Percentiles rank a stretch among this genome's conserved stretches.
Conservation (phyloP, 352 stramenopile species). For the Phytophthora rubi region DNA sequence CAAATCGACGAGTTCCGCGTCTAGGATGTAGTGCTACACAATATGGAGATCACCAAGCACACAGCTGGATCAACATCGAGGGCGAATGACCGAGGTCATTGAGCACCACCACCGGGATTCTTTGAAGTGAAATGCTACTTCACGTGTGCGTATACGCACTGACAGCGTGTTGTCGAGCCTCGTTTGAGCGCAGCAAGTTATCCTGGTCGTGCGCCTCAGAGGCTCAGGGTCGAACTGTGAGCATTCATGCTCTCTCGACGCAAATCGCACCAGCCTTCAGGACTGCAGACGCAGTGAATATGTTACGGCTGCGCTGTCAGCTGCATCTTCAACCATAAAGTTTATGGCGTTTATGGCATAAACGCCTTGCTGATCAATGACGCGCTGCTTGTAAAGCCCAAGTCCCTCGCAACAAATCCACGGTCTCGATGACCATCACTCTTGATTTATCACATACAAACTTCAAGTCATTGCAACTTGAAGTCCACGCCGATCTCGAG, state of each 20-base stretch:
- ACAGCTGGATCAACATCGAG: too few relatives aligned
- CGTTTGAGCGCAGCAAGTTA: not conserved
- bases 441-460: constrained; percentile 13
- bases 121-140: not conserved
- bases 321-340: not conserved
- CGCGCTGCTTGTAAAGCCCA: constrained; percentile 5
- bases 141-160: not conserved
- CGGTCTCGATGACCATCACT: constrained; percentile 17
- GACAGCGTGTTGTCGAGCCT: not conserved
- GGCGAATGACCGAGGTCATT: not conserved
- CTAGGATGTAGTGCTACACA: too few relatives aligned
- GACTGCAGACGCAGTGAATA: not conserved
- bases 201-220: not conserved
- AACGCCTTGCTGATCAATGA: constrained; percentile 14
- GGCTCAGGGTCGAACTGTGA: not conserved
- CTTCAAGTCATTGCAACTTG: constrained; percentile 23
- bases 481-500: constrained; percentile 7
- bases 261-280: not conserved
- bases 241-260: not conserved
- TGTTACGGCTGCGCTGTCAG: constrained; percentile 7
- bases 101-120: not conserved
- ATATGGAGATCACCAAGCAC: too few relatives aligned
- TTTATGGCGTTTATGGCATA: too few relatives aligned
- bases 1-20: too few relatives aligned
- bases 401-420: constrained; percentile 28